A percentile compares a stretch with the other conserved stretches of the same genome.
Evolutionary conservation across 176 grass and related monocot species (phyloP).

Genomic region (Cocos nucifera): DNA sequence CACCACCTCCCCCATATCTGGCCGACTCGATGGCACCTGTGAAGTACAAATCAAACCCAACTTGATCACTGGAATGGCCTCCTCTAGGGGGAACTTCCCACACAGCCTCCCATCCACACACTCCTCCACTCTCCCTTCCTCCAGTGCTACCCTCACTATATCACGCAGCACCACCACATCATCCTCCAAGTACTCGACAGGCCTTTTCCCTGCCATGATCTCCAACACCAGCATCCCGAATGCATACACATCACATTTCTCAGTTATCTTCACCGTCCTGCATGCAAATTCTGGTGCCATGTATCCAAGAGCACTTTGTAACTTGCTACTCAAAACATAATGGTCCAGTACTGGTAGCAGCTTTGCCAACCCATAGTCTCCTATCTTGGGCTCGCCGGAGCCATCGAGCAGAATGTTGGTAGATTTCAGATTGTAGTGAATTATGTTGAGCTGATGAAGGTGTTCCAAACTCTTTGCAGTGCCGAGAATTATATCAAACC

Average conservation of each 20-base stretch:
- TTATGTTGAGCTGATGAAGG: constrained; percentile 67
- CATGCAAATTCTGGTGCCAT: constrained; percentile 97
- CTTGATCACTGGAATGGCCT: constrained; percentile 82
- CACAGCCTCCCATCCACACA: constrained; percentile 75
- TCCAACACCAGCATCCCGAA: constrained; percentile 84
- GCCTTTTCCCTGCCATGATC: constrained; percentile 77
- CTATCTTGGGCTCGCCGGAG: constrained; percentile 67
- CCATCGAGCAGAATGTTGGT: constrained; percentile 85
- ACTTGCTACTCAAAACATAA: constrained; percentile 94
- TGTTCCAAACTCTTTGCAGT: constrained; percentile 76
- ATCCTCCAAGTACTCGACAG: constrained; percentile 92
- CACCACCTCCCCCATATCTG: constrained; percentile 91
- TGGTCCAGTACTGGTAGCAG: constrained; percentile 88
- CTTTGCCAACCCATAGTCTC: constrained; percentile 94
- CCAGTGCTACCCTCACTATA: constrained; percentile 71
- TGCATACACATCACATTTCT: constrained; percentile 91
- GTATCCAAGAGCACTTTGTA: constrained; percentile 90
- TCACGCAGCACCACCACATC: constrained; percentile 89
- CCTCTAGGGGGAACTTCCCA: constrained; percentile 79
- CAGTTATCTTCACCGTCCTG: constrained; percentile 86
- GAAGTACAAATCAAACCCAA: constrained; percentile 91
- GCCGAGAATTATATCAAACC: constrained; percentile 83
- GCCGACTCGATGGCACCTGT: constrained; percentile 89
- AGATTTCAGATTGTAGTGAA: constrained; percentile 98
- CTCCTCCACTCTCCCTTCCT: constrained; percentile 81